phyloP scores from a whole-genome alignment of 306 rosid genomes.

The Ziziphus jujuba region DNA sequence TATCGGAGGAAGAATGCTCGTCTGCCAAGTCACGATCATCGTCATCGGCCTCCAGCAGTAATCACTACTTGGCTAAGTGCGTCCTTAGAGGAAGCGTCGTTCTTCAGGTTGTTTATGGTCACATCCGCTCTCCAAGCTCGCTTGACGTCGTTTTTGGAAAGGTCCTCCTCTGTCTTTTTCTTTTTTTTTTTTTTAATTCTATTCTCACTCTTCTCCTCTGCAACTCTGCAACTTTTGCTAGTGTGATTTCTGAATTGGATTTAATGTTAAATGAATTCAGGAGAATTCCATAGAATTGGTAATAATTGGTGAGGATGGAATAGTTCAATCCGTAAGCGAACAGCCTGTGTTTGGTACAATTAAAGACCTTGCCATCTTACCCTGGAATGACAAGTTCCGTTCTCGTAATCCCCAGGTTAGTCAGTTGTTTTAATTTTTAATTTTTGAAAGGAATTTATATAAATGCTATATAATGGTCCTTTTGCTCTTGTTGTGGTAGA shows the following conservation, averaged over 20 bases:
- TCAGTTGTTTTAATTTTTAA: neutral
- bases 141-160: conserved; percentile 82
- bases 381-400: conserved; percentile 70
- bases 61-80: conserved; percentile 82
- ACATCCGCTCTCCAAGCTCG: conserved; percentile 67
- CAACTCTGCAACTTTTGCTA: neutral
- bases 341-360: conserved; percentile 90
- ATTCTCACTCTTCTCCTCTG: neutral
- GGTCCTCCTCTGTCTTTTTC: conserved; percentile 30
- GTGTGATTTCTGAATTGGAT: neutral
- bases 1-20: conserved; percentile 90
- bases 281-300: conserved; percentile 92
- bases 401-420: conserved; percentile 57
- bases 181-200: too few relatives aligned
- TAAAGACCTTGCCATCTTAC: conserved; percentile 79
- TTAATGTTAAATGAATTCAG: conserved; percentile 36
- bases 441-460: neutral
- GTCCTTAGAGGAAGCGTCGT: conserved; percentile 79
- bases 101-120: conserved; percentile 79
- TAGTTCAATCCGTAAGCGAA: conserved; percentile 79
- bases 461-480: too few relatives aligned
- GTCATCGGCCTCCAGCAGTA: conserved; percentile 47
- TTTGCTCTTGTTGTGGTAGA: conserved; percentile 50
- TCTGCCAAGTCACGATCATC: conserved; percentile 69
- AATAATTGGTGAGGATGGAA: conserved; percentile 70